Evolutionary conservation across 2,329 filamentous ascomycete genomes (phyloP), one percentile per base, ranked within the genome.

Genomic region (Scedosporium aurantiacum): DNA sequence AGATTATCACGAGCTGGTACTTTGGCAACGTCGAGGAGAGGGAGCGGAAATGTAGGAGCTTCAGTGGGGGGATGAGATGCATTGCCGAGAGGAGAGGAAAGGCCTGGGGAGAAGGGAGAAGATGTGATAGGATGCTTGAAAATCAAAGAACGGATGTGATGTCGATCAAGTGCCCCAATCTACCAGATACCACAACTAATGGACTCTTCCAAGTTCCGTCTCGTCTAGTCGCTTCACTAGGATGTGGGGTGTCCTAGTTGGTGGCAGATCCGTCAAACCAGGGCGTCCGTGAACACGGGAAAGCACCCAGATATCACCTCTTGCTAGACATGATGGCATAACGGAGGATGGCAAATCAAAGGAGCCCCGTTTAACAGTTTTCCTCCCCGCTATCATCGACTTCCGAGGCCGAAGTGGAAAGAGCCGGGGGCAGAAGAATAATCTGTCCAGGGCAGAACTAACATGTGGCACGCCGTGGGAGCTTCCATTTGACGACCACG

Each of bases 101-200:
- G 18, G 41, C 8, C 3, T 16, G 6, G 5, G 12, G 18, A 14
- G 41, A 10, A 8, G 5, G 23, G 27, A 27, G 5, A 40, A 18
- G 14, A 21, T 25, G 50, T 28, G 50, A 54, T 25, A 7, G 18
- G 23, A 27, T 3, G 50, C 23, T 54, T 16, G 50, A 54, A 54
- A 27, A 54, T 54, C 50, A 6, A 8, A 28, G n/a, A 21, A 23
- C 27, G 47, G 45, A 60, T 8, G 47, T 12, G 58, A 54, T 21
- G 58, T 43, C 58, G 58, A 60, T 60, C 58, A 55, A 55, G 58
- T 55, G 43, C 27, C 25, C 16, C 54, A 50, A 41, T 60, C 47
- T 18, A 55, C 47, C 28, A 41, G 58, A 60, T 37, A 60, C 41
- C 41, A 18, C n/a, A n/a, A n/a, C 23, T 5, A 23, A 25, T 23